Conservation (phyloP, 805 yeast genomes). For the Cyberlindnera samutprakarnensis region DNA sequence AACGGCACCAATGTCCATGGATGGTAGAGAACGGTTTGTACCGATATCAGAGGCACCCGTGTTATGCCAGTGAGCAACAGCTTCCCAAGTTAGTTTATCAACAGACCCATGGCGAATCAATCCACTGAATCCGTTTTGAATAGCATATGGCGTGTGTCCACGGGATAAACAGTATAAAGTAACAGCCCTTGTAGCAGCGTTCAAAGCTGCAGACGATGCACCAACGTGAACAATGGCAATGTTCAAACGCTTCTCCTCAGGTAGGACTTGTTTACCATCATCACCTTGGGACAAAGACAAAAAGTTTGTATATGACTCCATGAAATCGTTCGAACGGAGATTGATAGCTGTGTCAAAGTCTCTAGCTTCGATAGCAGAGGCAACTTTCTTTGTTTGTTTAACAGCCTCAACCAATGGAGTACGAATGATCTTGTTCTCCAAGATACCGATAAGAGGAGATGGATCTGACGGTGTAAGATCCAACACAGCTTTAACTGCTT, state of each 20-base stretch:
- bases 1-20: conserved; percentile 75
- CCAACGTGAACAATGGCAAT: conserved; percentile 89
- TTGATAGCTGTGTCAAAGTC: conserved; percentile 84
- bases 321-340: conserved; percentile 81
- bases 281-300: conserved; percentile 61
- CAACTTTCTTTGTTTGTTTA: conserved; percentile 78
- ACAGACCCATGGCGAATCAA: conserved; percentile 85
- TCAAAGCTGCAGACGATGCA: conserved; percentile 97
- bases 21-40: conserved; percentile 84
- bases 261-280: conserved; percentile 53
- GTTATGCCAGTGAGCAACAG: conserved; percentile 82
- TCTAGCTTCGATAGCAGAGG: conserved; percentile 70
- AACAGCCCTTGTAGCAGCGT: conserved; percentile 87
- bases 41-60: conserved; percentile 96
- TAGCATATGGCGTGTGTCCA: conserved; percentile 88
- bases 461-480: conserved; percentile 86
- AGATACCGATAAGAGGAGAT: conserved; percentile 88
- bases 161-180: conserved; percentile 80
- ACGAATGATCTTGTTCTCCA: conserved; percentile 81
- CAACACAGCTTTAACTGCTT: conserved; percentile 89
- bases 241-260: conserved; percentile 53
- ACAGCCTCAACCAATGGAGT: conserved; percentile 89
- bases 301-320: conserved; percentile 69
- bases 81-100: conserved; percentile 68
- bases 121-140: conserved; percentile 91